Percentiles rank a stretch among this genome's conserved stretches.
phyloP scores from a whole-genome alignment of 805 yeast genomes.

The Candida silvicultrix region DNA sequence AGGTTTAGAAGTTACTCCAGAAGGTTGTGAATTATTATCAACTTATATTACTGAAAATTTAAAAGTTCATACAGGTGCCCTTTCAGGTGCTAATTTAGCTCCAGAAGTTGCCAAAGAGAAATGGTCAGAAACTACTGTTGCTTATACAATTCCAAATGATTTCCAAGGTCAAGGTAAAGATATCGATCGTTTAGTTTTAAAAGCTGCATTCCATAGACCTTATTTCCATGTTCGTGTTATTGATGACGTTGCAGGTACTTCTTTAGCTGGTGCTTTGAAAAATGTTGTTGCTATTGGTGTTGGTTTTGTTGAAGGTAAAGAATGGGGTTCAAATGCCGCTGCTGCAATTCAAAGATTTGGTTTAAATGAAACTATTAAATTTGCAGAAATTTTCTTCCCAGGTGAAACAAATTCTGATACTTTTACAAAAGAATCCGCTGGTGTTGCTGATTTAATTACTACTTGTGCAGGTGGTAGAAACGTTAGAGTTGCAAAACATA shows the following conservation, averaged over 20 bases:
- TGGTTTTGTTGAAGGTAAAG: constrained; percentile 95
- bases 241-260: constrained; percentile 92
- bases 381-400: constrained; percentile 79
- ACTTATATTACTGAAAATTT: constrained; percentile 72
- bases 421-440: constrained; percentile 90
- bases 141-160: constrained; percentile 71
- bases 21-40: constrained; percentile 81
- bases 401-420: constrained; percentile 42
- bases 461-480: constrained; percentile 98
- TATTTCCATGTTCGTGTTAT: constrained; percentile 95
- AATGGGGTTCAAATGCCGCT: constrained; percentile 99
- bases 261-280: constrained; percentile 95
- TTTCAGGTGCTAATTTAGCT: constrained; percentile 96
- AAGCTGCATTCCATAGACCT: constrained; percentile 89
- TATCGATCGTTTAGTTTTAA: constrained; percentile 65
- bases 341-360: constrained; percentile 98
- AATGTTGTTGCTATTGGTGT: constrained; percentile 95
- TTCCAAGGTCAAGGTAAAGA: constrained; percentile 37
- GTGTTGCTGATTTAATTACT: constrained; percentile 97
- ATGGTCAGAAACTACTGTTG: constrained; percentile 98
- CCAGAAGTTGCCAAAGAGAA: constrained; percentile 93
- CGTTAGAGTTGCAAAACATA: constrained; percentile 80
- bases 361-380: constrained; percentile 79
- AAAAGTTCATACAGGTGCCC: constrained; percentile 90
- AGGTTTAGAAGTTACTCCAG: constrained; percentile 76